Evolutionary conservation across 768 basidiomycete species (phyloP).

Genomic region (Boletus patriciae): DNA sequence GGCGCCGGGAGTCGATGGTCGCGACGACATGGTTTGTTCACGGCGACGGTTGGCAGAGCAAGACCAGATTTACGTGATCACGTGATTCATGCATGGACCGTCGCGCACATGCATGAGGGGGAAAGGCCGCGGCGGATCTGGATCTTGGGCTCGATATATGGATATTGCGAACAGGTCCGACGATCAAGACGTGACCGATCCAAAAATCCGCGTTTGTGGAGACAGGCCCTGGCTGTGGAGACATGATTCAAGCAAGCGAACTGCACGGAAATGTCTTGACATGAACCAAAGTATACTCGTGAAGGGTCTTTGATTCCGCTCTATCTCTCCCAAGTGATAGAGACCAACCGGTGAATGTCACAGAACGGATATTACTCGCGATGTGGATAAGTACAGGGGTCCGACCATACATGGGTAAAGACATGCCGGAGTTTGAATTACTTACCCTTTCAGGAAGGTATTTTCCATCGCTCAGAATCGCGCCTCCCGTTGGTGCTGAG

Average conservation of each 20-base stretch:
- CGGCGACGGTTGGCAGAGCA: neutral
- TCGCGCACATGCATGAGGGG: neutral
- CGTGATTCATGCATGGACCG: conserved; percentile 13
- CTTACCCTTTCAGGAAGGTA: too few species aligned
- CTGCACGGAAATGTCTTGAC: neutral
- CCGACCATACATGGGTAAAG: too few species aligned
- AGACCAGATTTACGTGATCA: conserved; percentile 12
- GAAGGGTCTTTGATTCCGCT: neutral
- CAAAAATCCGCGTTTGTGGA: neutral
- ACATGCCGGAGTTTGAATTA: too few species aligned
- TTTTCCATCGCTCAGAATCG: too few species aligned
- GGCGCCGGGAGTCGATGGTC: conserved; percentile 33
- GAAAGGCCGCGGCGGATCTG: neutral
- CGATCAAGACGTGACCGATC: neutral
- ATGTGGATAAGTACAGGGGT: too few species aligned
- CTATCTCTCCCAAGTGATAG: neutral
- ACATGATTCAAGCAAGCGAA: neutral
- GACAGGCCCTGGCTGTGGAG: neutral
- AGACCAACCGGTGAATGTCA: neutral
- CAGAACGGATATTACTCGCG: neutral
- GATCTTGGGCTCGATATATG: neutral
- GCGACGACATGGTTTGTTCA: conserved; percentile 28
- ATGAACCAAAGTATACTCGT: neutral
- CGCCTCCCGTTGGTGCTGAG: too few species aligned
- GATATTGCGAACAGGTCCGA: neutral